A percentile compares a stretch with the other conserved stretches of the same genome.
Conservation (phyloP, 1,139 yeast species). For the Debaryomyces fabryi region DNA sequence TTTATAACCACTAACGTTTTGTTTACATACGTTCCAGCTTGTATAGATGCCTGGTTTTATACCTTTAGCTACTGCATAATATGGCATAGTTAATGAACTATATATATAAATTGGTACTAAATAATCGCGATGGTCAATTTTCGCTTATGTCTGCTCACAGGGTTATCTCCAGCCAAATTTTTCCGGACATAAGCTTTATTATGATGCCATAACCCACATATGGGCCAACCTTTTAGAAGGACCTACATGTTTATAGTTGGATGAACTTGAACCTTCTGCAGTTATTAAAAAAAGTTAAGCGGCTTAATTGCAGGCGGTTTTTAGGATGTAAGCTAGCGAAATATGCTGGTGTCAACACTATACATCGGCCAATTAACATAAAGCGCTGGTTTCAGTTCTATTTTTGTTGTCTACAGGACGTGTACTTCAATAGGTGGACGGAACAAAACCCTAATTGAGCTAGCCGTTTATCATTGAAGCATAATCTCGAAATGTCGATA, state of each 20-base stretch:
- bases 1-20: conserved; percentile 51
- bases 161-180: not conserved
- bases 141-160: not conserved
- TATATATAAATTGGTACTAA: not conserved
- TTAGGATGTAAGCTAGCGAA: not conserved
- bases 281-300: not conserved
- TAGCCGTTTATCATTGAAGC: not conserved
- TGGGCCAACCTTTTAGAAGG: not conserved
- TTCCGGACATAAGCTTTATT: not conserved
- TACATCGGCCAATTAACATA: not conserved
- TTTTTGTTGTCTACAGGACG: not conserved
- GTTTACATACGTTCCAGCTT: conserved; percentile 54
- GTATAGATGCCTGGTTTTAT: conserved; percentile 51
- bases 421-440: not conserved
- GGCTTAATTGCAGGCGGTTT: not conserved
- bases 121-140: conserved; percentile 3
- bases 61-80: conserved; percentile 68
- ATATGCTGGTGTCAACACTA: not conserved
- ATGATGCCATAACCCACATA: not conserved
- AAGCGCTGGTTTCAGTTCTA: not conserved
- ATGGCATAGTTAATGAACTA: conserved; percentile 22
- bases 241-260: not conserved
- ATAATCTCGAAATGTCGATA: not conserved
- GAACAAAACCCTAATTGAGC: not conserved
- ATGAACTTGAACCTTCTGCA: not conserved